Conservation (phyloP, 1,284 basidiomycete species). For the Ganoderma sp. region DNA sequence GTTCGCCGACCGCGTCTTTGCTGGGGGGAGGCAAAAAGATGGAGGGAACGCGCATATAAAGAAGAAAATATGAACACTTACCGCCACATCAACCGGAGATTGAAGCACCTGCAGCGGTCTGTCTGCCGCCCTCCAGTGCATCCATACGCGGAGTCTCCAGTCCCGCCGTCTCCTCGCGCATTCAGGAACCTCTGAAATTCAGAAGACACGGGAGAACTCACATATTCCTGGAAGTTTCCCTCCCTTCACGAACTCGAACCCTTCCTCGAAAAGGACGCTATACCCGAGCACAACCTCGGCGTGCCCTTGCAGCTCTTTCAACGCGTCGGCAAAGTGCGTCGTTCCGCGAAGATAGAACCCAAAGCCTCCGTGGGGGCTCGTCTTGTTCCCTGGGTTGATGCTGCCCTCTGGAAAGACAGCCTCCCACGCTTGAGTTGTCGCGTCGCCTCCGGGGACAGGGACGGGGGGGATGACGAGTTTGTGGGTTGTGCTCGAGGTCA, state of each 20-base stretch:
- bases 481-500: constrained; percentile 49
- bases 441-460: constrained; percentile 33
- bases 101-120: constrained; percentile 63
- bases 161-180: constrained; percentile 55
- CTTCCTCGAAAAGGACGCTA: constrained; percentile 60
- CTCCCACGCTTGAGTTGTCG: constrained; percentile 56
- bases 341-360: constrained; percentile 65
- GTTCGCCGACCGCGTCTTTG: constrained; percentile 53
- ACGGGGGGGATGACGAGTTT: constrained; percentile 45
- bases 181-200: background rate
- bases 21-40: constrained; percentile 36
- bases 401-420: constrained; percentile 65
- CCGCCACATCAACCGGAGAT: constrained; percentile 72
- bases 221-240: constrained; percentile 71
- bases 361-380: constrained; percentile 58
- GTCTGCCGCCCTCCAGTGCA: constrained; percentile 66
- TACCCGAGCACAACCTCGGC: constrained; percentile 61
- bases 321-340: constrained; percentile 43
- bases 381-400: constrained; percentile 56
- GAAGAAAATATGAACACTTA: constrained; percentile 33
- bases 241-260: constrained; percentile 65
- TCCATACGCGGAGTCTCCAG: constrained; percentile 58
- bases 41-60: background rate
- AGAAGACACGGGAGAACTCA: constrained; percentile 42
- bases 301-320: constrained; percentile 41